Conservation (phyloP, 352 stramenopile species). For the Aphanomyces euteiches region DNA sequence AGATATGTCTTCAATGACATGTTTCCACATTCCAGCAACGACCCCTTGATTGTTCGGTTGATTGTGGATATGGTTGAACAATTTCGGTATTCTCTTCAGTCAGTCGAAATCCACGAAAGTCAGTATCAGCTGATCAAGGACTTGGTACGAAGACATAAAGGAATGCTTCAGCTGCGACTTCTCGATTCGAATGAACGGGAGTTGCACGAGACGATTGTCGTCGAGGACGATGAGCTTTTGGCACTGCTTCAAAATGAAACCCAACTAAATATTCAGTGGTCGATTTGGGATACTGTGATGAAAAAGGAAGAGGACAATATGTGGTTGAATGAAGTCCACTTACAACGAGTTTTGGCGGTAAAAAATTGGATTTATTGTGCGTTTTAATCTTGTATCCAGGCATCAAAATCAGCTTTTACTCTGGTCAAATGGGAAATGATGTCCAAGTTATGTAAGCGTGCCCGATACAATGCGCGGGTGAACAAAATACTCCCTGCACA, state of each 20-base stretch:
- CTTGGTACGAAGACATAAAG: slow-evolving; percentile 7
- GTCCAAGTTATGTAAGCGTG: slow-evolving; percentile 1
- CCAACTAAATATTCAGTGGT: slow-evolving; percentile 13
- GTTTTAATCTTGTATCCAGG: neutral
- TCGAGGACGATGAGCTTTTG: neutral
- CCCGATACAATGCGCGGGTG: slow-evolving; percentile 6
- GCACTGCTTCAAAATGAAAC: neutral
- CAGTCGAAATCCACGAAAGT: neutral
- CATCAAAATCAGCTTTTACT: neutral
- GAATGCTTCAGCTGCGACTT: slow-evolving; percentile 16
- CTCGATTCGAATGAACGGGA: slow-evolving; percentile 15
- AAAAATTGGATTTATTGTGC: neutral
- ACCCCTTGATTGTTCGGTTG: neutral
- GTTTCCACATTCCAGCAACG: slow-evolving; percentile 16
- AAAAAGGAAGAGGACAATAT: neutral
- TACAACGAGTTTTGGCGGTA: slow-evolving; percentile 8
- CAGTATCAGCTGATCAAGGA: neutral
- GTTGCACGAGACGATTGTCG: neutral
- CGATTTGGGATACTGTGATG: slow-evolving; percentile 16
- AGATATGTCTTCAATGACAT: slow-evolving; percentile 17
- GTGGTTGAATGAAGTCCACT: neutral
- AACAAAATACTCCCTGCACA: neutral
- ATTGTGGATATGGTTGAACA: neutral
- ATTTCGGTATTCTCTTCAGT: neutral
- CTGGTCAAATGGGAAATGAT: slow-evolving; percentile 21